phyloP scores from a whole-genome alignment of 768 basidiomycete genomes.

The Mycena metata region DNA sequence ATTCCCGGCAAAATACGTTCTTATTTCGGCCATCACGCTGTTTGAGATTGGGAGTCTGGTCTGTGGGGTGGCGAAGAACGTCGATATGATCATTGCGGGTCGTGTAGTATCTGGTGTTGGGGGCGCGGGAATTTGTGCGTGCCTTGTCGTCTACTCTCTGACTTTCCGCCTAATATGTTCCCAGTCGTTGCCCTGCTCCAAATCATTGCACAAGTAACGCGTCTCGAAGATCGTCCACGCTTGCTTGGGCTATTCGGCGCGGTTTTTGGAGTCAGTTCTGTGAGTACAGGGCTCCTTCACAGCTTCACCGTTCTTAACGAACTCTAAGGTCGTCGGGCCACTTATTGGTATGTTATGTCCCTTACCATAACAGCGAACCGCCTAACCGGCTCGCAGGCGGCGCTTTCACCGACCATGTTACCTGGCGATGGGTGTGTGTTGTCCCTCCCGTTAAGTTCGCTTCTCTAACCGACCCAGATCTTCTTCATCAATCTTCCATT shows the following conservation, averaged over 20 bases:
- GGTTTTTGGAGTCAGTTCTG: not conserved
- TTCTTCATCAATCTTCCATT: conserved; percentile 12
- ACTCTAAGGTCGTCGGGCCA: not conserved
- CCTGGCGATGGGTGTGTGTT: conserved; percentile 8
- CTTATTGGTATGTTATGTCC: no score
- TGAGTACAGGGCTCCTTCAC: no score
- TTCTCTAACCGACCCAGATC: not conserved
- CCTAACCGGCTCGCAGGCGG: no score
- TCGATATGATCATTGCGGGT: not conserved
- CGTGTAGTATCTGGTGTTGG: not conserved
- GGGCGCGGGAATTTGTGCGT: not conserved
- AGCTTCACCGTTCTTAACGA: no score
- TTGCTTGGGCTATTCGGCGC: not conserved
- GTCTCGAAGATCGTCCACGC: not conserved
- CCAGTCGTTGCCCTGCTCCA: not conserved
- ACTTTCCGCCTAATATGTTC: no score
- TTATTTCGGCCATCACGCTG: not conserved
- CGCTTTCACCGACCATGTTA: not conserved
- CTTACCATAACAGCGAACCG: no score
- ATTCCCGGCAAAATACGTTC: not conserved
- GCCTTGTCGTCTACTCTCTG: not conserved
- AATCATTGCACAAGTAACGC: not conserved
- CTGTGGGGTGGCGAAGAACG: not conserved
- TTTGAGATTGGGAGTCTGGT: not conserved
- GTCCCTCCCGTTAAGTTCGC: not conserved